Evolutionary conservation across 441 rosid species (phyloP).

Genomic region (Erodium trifolium): DNA sequence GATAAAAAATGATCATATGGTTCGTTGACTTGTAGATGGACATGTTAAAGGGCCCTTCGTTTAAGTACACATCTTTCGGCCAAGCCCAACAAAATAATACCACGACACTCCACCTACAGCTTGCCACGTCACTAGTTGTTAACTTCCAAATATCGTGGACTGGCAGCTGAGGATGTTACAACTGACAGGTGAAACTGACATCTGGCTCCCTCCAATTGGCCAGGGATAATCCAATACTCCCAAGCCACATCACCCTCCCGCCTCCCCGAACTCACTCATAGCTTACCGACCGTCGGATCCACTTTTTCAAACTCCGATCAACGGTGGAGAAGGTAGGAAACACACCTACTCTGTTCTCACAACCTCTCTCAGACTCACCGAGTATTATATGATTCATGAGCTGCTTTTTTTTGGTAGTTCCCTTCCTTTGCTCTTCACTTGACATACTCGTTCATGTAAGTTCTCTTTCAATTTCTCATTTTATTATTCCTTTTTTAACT

Average conservation of each 20-base stretch:
- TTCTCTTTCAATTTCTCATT: background rate
- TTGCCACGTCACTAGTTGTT: background rate
- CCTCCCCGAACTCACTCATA: background rate
- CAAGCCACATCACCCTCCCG: background rate
- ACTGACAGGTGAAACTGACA: too few relatives aligned
- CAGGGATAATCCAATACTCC: background rate
- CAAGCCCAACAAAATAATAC: background rate
- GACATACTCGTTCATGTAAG: background rate
- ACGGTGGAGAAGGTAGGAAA: background rate
- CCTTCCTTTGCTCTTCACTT: background rate
- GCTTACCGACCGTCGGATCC: background rate
- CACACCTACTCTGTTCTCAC: background rate
- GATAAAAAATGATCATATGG: too few relatives aligned
- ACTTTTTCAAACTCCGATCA: background rate
- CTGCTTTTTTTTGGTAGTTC: background rate
- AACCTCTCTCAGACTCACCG: background rate
- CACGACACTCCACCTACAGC: background rate
- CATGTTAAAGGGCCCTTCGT: background rate
- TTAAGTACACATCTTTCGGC: background rate
- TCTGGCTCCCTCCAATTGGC: too few relatives aligned
- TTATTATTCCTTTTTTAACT: background rate
- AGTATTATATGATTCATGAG: background rate
- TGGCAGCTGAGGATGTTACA: background rate
- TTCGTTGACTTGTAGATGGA: background rate
- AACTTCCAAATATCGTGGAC: background rate